Conservation (phyloP, 257 asterid species). For the Solanum virginianum region DNA sequence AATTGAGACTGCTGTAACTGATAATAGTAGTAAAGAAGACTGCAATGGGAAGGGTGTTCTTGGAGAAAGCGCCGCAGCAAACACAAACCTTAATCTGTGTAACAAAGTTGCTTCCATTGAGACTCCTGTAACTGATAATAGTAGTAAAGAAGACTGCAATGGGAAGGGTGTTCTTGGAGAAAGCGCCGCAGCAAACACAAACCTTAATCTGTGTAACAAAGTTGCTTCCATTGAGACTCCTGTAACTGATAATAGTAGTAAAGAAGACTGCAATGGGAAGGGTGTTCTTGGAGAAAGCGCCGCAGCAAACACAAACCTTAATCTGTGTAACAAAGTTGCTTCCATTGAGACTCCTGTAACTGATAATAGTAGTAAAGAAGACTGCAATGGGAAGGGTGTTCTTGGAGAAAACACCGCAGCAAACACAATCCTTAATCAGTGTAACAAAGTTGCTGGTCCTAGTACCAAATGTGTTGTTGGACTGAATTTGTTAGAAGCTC, state of each 20-base stretch:
- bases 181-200: not conserved
- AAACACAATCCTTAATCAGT: not conserved
- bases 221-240: no score
- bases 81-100: no score
- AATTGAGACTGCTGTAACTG: constrained; percentile 1
- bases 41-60: not conserved
- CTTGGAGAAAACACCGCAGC: not conserved
- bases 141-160: constrained; percentile 2
- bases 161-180: constrained; percentile 10
- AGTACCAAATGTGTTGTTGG: constrained; percentile 41
- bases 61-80: no score
- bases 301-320: no score
- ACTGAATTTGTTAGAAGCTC: constrained; percentile 27
- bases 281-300: not conserved
- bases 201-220: constrained; percentile 12
- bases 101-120: constrained; percentile 4
- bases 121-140: constrained; percentile 2
- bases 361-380: constrained; percentile 10
- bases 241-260: constrained; percentile 4
- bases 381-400: not conserved
- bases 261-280: constrained; percentile 7
- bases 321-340: not conserved
- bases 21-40: constrained; percentile 9
- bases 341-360: constrained; percentile 5
- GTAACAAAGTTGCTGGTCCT: constrained; percentile 30